A percentile compares a stretch with the other conserved stretches of the same genome.
Evolutionary conservation across 2,329 filamentous ascomycete species (phyloP).

Genomic region (Ophiosphaerella narmari): DNA sequence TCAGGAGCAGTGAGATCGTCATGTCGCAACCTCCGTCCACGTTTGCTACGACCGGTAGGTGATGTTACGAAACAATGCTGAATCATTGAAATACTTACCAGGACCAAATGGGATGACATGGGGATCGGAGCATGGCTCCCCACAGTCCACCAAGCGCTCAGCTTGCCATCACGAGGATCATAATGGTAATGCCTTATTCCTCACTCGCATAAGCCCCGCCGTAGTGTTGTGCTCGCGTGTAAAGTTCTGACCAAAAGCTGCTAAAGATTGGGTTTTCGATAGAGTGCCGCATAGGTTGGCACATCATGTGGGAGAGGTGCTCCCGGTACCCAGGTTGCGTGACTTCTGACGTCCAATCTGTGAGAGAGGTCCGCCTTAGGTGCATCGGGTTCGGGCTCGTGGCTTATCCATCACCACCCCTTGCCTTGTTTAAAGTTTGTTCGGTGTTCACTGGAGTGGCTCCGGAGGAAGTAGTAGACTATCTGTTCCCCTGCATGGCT

Average conservation of each 20-base stretch:
- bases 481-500: conserved; percentile 7
- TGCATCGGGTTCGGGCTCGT: neutral
- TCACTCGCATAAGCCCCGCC: conserved; percentile 11
- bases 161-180: conserved; percentile 15
- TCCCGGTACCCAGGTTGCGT: conserved; percentile 22
- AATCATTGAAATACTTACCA: neutral
- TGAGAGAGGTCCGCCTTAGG: neutral
- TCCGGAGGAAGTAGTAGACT: conserved; percentile 18
- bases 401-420: neutral
- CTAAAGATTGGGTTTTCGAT: conserved; percentile 24
- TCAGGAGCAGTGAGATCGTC: neutral
- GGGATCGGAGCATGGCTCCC: conserved; percentile 8
- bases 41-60: neutral
- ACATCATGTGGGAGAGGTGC: conserved; percentile 7
- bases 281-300: conserved; percentile 10
- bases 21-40: neutral
- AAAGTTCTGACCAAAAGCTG: conserved; percentile 9
- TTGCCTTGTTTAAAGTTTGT: neutral
- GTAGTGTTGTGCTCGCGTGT: conserved; percentile 1
- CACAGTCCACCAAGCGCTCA: conserved; percentile 7
- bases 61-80: neutral
- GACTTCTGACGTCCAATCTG: conserved; percentile 7
- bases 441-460: conserved; percentile 22
- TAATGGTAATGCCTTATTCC: conserved; percentile 13
- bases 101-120: conserved; percentile 2